A percentile compares a stretch with the other conserved stretches of the same genome.
Conservation (phyloP, 1,284 basidiomycete species). For the Tausonia pullulans region DNA sequence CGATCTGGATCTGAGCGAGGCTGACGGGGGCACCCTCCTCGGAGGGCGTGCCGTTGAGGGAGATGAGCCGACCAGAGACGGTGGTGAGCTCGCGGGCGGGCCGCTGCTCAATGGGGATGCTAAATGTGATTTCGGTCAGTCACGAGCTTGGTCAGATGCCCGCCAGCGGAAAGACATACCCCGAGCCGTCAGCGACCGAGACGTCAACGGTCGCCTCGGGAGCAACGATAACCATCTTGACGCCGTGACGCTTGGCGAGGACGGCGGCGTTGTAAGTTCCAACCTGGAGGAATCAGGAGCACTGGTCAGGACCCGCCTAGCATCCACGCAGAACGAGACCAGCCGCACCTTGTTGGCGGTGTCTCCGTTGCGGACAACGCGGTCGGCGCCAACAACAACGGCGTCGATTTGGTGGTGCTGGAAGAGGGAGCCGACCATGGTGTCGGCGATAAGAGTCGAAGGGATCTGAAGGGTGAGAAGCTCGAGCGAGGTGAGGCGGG, state of each 20-base stretch:
- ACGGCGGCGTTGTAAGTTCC: conserved; percentile 86
- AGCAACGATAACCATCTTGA: conserved; percentile 82
- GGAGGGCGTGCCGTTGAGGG: conserved; percentile 34
- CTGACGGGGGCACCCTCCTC: conserved; percentile 21
- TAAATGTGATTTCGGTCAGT: conserved; percentile 25
- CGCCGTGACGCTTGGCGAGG: conserved; percentile 66
- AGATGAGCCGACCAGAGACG: conserved; percentile 62
- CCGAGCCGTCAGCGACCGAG: conserved; percentile 54
- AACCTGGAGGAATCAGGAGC: conserved; percentile 42
- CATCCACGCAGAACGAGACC: not conserved
- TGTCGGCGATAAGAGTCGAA: conserved; percentile 63
- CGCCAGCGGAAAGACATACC: conserved; percentile 39
- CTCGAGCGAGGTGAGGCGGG: conserved; percentile 68
- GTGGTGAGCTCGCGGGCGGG: conserved; percentile 74
- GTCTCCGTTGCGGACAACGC: conserved; percentile 80
- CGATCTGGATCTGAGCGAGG: conserved; percentile 33
- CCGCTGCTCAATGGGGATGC: conserved; percentile 84
- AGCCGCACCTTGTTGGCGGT: conserved; percentile 74
- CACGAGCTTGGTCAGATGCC: not conserved
- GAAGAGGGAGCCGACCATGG: conserved; percentile 85
- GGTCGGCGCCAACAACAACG: conserved; percentile 74
- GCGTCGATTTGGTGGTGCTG: conserved; percentile 75
- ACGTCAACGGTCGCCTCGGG: conserved; percentile 82
- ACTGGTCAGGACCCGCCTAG: not conserved
- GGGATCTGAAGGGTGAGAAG: conserved; percentile 68